Evolutionary conservation across 202 grass and related monocot species (phyloP).

Genomic region (Sporobolus alterniflorus): DNA sequence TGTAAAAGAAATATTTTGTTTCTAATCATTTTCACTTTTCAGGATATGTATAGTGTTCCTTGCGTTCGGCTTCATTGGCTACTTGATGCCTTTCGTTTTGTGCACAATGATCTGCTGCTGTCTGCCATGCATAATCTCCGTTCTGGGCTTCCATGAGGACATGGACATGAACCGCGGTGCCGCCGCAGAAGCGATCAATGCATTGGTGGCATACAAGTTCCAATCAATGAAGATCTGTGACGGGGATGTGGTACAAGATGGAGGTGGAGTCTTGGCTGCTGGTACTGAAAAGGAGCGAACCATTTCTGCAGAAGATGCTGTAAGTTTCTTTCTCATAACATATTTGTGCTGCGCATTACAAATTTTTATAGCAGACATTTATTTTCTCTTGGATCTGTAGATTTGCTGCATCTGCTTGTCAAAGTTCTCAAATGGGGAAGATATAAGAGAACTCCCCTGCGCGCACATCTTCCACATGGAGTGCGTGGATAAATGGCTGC

Average conservation of each 20-base stretch:
- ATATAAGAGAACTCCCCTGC: slow-evolving; percentile 79
- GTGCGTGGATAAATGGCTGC: slow-evolving; percentile 93
- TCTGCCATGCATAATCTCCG: slow-evolving; percentile 93
- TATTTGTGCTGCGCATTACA: too few relatives aligned
- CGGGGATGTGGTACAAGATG: slow-evolving; percentile 39
- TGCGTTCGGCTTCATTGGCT: slow-evolving; percentile 82
- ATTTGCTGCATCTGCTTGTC: slow-evolving; percentile 78
- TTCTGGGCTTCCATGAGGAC: slow-evolving; percentile 88
- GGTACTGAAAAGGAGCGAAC: slow-evolving; percentile 71
- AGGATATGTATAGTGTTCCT: slow-evolving; percentile 97
- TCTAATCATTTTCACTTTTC: slow-evolving; percentile 51
- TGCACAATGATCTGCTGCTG: slow-evolving; percentile 95
- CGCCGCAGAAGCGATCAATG: slow-evolving; percentile 71
- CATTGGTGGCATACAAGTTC: slow-evolving; percentile 83
- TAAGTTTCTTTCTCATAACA: slow-evolving; percentile 27
- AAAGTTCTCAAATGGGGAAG: slow-evolving; percentile 73
- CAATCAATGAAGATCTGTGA: slow-evolving; percentile 56
- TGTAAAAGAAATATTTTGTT: slow-evolving; percentile 10
- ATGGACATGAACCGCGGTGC: slow-evolving; percentile 76
- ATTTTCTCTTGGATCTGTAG: too few relatives aligned
- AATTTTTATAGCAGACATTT: too few relatives aligned
- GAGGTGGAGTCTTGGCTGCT: slow-evolving; percentile 67
- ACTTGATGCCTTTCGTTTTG: slow-evolving; percentile 89
- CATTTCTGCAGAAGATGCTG: slow-evolving; percentile 75
- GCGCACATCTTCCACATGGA: slow-evolving; percentile 79